Percentiles rank a stretch among this genome's conserved stretches.
These are phyloP conservation scores for Lavandula angustifolia DNA, from an alignment of 257 asterid genomes.

Conservation along the genomic window DNA sequence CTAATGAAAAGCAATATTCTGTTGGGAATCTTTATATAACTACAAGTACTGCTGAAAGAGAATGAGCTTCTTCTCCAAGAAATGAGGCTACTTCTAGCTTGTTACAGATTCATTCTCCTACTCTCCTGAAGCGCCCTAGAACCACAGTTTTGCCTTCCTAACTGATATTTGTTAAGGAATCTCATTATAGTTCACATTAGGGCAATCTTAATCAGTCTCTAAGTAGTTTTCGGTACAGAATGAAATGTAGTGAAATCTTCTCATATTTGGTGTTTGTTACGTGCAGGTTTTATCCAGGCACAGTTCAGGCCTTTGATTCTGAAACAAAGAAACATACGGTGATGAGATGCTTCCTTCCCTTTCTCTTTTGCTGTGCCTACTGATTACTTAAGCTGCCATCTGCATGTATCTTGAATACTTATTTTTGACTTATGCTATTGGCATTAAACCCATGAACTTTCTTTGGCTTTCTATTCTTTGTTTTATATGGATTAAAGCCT, in stretches of 20 bases:
- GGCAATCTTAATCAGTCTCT: neutral
- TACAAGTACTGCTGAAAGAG: too few species aligned
- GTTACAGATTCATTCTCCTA: neutral
- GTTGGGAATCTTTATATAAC: too few species aligned
- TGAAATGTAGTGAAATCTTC: constrained; percentile 18
- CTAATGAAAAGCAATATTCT: neutral
- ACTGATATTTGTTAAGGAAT: too few species aligned
- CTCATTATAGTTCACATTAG: too few species aligned
- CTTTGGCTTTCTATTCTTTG: neutral
- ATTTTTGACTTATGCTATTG: constrained; percentile 12
- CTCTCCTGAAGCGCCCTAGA: neutral
- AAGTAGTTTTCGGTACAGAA: constrained; percentile 4
- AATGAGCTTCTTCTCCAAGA: too few species aligned
- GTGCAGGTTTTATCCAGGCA: constrained; percentile 59
- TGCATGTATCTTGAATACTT: constrained; percentile 1
- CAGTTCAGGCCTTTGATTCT: constrained; percentile 47
- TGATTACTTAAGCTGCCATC: constrained; percentile 9
- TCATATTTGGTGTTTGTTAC: constrained; percentile 28
- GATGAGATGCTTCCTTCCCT: constrained; percentile 29
- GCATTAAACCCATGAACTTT: neutral
- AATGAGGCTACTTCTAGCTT: too few species aligned
- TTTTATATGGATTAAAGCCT: neutral
- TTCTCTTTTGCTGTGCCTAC: neutral
- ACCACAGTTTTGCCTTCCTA: neutral
- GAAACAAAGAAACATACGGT: constrained; percentile 56